phyloP scores from a whole-genome alignment of 805 yeast species.

The Candida orba region DNA sequence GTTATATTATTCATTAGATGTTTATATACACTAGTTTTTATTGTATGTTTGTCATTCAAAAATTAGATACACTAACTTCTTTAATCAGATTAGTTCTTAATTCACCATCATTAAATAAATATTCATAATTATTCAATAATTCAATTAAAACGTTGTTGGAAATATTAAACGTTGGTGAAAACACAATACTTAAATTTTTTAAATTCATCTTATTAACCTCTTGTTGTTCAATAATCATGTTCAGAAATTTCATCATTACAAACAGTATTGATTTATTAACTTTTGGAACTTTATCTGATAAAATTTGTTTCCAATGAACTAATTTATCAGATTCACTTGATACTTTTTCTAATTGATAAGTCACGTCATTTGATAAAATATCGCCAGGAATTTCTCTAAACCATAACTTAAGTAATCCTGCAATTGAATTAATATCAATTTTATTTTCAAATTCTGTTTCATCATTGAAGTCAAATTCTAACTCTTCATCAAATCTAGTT shows the following conservation, averaged over 20 bases:
- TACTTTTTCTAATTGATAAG: slow-evolving; percentile 28
- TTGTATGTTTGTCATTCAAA: slow-evolving; percentile 7
- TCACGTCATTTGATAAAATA: slow-evolving; percentile 52
- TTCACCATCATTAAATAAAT: slow-evolving; percentile 48
- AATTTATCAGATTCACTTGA: slow-evolving; percentile 25
- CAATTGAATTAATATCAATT: slow-evolving; percentile 74
- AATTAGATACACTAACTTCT: slow-evolving; percentile 45
- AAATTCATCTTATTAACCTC: slow-evolving; percentile 76
- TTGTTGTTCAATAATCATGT: slow-evolving; percentile 53
- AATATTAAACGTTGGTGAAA: slow-evolving; percentile 71
- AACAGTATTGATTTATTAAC: slow-evolving; percentile 54
- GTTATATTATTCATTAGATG: too few relatives aligned
- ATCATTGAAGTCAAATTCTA: slow-evolving; percentile 58
- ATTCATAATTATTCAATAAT: slow-evolving; percentile 53
- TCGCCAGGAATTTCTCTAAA: slow-evolving; percentile 69
- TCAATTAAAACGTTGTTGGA: slow-evolving; percentile 54
- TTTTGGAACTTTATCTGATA: slow-evolving; percentile 36
- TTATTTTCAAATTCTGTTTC: slow-evolving; percentile 31
- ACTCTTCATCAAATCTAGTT: slow-evolving; percentile 56
- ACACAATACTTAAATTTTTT: slow-evolving; percentile 71
- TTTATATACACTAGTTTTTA: too few relatives aligned
- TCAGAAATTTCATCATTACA: slow-evolving; percentile 60
- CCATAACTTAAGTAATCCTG: slow-evolving; percentile 79
- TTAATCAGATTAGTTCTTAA: slow-evolving; percentile 40
- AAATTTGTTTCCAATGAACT: slow-evolving; percentile 23